phyloP scores from a whole-genome alignment of 1,139 yeast genomes.

The Eremothecium sinecaudum region DNA sequence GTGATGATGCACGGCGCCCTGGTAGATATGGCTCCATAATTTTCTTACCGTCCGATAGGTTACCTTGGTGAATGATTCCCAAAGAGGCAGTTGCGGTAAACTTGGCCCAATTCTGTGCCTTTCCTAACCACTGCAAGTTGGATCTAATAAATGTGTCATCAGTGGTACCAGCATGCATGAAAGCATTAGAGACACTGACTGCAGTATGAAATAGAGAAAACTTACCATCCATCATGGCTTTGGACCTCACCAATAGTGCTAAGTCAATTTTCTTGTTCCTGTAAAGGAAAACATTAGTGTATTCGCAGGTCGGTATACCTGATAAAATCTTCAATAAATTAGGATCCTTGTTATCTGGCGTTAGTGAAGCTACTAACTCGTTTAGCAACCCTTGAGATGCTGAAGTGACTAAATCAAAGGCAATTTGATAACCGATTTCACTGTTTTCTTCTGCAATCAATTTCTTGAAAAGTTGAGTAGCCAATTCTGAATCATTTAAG shows the following conservation, averaged over 20 bases:
- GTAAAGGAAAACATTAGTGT: constrained; percentile 77
- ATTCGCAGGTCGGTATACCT: constrained; percentile 93
- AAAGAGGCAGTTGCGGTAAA: constrained; percentile 96
- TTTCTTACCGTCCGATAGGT: constrained; percentile 80
- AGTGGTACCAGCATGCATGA: constrained; percentile 94
- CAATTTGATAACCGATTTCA: constrained; percentile 77
- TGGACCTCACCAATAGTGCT: constrained; percentile 71
- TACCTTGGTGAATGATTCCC: constrained; percentile 95
- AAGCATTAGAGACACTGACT: constrained; percentile 88
- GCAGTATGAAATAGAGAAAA: constrained; percentile 93
- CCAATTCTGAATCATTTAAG: constrained; percentile 65
- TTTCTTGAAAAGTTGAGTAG: constrained; percentile 56
- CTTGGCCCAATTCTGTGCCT: constrained; percentile 97
- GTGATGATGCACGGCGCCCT: constrained; percentile 59
- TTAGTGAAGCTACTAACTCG: constrained; percentile 42
- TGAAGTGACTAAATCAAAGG: constrained; percentile 84
- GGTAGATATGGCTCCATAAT: constrained; percentile 89
- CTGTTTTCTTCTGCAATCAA: constrained; percentile 34
- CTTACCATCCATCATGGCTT: constrained; percentile 78
- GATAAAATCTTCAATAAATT: constrained; percentile 64
- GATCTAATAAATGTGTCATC: constrained; percentile 87
- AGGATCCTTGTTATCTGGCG: constrained; percentile 36
- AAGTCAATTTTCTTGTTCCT: constrained; percentile 84
- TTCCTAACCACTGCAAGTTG: constrained; percentile 91
- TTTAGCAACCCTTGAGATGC: constrained; percentile 89